phyloP scores from a whole-genome alignment of 108 stramenopile species.

The Pseudonitzschia delicatissima region DNA sequence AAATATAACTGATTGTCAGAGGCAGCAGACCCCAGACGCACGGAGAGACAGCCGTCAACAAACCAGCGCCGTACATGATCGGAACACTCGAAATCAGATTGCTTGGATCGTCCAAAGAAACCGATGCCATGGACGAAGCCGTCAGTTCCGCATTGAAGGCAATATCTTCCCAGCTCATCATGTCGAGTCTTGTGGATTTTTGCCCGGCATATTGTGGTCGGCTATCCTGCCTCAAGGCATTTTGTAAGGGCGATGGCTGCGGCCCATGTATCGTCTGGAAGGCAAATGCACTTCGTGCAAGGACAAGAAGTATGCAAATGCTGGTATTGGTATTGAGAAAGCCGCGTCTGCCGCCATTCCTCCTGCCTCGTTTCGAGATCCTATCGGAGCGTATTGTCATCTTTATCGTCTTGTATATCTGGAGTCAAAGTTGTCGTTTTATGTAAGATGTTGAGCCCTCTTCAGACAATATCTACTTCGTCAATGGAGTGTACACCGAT shows the following conservation, averaged over 20 bases:
- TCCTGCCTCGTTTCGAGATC: too few relatives aligned
- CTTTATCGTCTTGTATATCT: too few relatives aligned
- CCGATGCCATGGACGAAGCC: conserved; percentile 49
- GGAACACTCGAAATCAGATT: conserved; percentile 44
- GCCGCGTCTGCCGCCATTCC: not conserved
- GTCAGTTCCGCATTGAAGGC: conserved; percentile 63
- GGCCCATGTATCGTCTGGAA: not conserved
- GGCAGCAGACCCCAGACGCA: conserved; percentile 81
- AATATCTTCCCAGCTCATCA: conserved; percentile 53
- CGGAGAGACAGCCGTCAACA: conserved; percentile 67
- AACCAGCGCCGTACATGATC: conserved; percentile 74
- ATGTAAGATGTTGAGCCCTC: too few relatives aligned
- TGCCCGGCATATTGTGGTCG: not conserved
- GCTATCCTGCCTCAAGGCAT: too few relatives aligned
- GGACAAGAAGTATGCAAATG: not conserved
- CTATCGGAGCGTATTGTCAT: too few relatives aligned
- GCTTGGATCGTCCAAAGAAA: conserved; percentile 42
- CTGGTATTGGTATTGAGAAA: not conserved
- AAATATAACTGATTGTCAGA: conserved; percentile 69
- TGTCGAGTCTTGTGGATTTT: conserved; percentile 12
- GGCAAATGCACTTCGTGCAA: not conserved
- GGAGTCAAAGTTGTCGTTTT: too few relatives aligned
- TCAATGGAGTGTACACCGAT: too few relatives aligned
- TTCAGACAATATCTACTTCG: too few relatives aligned
- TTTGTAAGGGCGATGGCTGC: not conserved